A percentile compares a stretch with the other conserved stretches of the same genome.
Evolutionary conservation across 192 early-diverging fungal genomes (phyloP).

Genomic region (Rhizophagus prolifer): DNA sequence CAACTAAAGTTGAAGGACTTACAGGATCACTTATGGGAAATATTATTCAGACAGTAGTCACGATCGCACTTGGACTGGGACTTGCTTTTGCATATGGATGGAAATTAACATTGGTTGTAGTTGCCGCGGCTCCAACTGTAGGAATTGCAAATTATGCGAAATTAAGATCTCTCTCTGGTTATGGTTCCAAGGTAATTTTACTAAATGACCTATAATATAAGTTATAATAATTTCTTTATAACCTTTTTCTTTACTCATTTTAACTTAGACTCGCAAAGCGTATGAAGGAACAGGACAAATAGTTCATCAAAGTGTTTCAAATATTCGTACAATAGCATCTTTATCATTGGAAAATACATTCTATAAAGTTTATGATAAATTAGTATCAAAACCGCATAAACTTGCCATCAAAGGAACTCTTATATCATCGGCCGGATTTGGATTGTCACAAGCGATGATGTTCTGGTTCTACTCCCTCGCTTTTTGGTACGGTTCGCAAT

Average conservation of each 20-base stretch:
- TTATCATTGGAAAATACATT: slow-evolving; percentile 73
- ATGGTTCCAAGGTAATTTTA: slow-evolving; percentile 28
- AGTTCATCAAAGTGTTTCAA: slow-evolving; percentile 79
- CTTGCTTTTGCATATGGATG: slow-evolving; percentile 26
- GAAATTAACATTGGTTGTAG: slow-evolving; percentile 26
- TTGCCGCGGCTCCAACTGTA: slow-evolving; percentile 9
- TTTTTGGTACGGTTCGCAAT: slow-evolving; percentile 69
- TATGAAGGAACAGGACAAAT: slow-evolving; percentile 78
- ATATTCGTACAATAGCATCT: slow-evolving; percentile 82
- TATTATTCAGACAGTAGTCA: background rate
- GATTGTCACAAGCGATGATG: slow-evolving; percentile 63
- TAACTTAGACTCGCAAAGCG: slow-evolving; percentile 60
- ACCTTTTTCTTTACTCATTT: background rate
- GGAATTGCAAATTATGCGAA: slow-evolving; percentile 51
- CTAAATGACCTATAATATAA: background rate
- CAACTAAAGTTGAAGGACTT: slow-evolving; percentile 34
- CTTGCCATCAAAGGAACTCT: slow-evolving; percentile 66
- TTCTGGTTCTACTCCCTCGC: slow-evolving; percentile 73
- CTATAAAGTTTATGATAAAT: slow-evolving; percentile 54
- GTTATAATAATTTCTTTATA: background rate
- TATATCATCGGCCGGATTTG: slow-evolving; percentile 67
- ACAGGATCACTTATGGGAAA: slow-evolving; percentile 12
- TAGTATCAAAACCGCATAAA: slow-evolving; percentile 67
- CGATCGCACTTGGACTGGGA: background rate
- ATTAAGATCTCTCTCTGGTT: slow-evolving; percentile 31